These are phyloP conservation scores for Saturnispora galanensis DNA, from an alignment of 805 yeast genomes.

Conservation along the genomic window DNA sequence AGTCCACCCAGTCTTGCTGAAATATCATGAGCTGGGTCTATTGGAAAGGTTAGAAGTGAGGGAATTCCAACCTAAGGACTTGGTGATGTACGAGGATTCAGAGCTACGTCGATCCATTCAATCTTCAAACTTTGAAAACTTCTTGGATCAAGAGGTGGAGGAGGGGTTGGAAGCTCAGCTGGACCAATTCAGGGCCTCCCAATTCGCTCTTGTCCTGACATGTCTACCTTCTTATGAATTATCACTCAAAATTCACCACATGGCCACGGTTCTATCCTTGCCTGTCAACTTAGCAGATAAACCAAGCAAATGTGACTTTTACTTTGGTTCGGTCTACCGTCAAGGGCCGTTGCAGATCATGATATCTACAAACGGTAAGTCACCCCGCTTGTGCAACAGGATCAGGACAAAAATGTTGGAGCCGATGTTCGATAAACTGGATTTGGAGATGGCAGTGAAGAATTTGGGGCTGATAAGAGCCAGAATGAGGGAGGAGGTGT, in stretches of 20 bases:
- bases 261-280: slow-evolving; percentile 35
- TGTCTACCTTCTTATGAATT: slow-evolving; percentile 64
- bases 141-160: slow-evolving; percentile 1
- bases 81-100: slow-evolving; percentile 37
- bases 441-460: slow-evolving; percentile 45
- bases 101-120: slow-evolving; percentile 1
- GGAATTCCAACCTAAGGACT: slow-evolving; percentile 37
- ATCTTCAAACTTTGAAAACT: slow-evolving; percentile 1
- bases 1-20: slow-evolving; percentile 27
- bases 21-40: slow-evolving; percentile 31
- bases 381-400: slow-evolving; percentile 63
- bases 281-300: slow-evolving; percentile 77
- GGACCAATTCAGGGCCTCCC: slow-evolving; percentile 26
- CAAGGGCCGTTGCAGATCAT: slow-evolving; percentile 67
- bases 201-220: slow-evolving; percentile 58
- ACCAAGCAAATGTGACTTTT: slow-evolving; percentile 76
- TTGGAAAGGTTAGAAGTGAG: slow-evolving; percentile 34
- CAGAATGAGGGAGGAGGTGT: slow-evolving; percentile 32
- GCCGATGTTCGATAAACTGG: slow-evolving; percentile 29
- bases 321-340: slow-evolving; percentile 70
- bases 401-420: slow-evolving; percentile 48
- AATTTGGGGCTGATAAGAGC: slow-evolving; percentile 50
- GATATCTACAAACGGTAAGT: slow-evolving; percentile 77
- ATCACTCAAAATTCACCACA: slow-evolving; percentile 47
- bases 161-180: slow-evolving; percentile 20